Base-by-base conservation (phyloP, 148 eudicot genomes). In the Camellia japonica region DNA sequence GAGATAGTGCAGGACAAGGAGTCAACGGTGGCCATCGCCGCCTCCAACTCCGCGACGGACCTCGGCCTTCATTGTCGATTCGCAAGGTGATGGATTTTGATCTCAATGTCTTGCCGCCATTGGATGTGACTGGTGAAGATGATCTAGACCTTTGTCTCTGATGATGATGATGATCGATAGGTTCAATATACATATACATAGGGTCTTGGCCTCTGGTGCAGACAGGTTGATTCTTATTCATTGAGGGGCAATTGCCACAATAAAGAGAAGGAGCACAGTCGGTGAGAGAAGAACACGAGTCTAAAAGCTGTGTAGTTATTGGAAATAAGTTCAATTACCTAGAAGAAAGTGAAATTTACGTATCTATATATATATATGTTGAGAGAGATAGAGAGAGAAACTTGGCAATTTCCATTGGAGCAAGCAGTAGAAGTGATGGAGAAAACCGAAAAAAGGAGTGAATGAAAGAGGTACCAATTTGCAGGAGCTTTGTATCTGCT, bases 181-280 rank as follows among this genome's bases (percentile, higher is more conserved):
- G 38, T 30, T 0, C 1, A 30, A 1, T 30, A 30, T 1, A 30
- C 30, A 30, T 30, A 30, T 30, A 30, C 30, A 30, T 30, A 30
- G 30, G 30, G 30, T 30, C 89, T 91, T 90, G 98, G 78, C 98
- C 99, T 86, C 99, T 88, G 51, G 84, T 89, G 71, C 99, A 96
- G 42, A 90, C 52, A 47, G 95, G 95, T 63, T 90, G 93, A 63
- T 78, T 80, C 76, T 85, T 92, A 16, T 81, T 86, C 74, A 86
- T 80, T 44, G 90, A 84, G 38, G 98, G 94, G 77, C 99, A 96
- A 71, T 91, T 96, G 8, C 99, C 99, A 85, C 99, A 96, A 85
- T 96, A 96, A 55, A 96, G 81, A 41, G 93, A 93, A 56, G 90
- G 69, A 42, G 90, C 92, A 86, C 99, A 96, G 77, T 96, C 97